Percentiles rank a stretch among this genome's conserved stretches.
Evolutionary conservation across 2,329 filamentous ascomycete species (phyloP).

Genomic region (Arthrobotrys pseudoclavata): DNA sequence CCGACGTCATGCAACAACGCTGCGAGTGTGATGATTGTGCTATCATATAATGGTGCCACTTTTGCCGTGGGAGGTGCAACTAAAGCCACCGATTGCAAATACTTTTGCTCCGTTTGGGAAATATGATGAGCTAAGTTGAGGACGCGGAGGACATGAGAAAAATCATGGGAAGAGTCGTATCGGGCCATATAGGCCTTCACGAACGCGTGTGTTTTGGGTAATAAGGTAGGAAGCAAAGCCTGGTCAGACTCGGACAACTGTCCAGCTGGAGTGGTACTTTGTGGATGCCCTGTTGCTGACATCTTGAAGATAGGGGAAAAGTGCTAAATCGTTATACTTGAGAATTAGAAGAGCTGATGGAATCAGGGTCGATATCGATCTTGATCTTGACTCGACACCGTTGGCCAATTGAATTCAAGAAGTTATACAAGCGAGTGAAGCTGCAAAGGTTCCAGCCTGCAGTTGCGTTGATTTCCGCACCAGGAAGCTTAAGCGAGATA

Average conservation of each 20-base stretch:
- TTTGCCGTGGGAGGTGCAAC: constrained; percentile 61
- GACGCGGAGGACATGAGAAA: constrained; percentile 84
- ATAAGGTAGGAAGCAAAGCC: constrained; percentile 68
- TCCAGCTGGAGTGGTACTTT: neutral
- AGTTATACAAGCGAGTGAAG: neutral
- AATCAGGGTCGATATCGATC: neutral
- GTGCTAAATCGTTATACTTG: neutral
- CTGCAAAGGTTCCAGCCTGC: neutral
- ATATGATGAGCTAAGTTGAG: constrained; percentile 79
- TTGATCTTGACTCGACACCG: neutral
- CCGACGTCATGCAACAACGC: constrained; percentile 90
- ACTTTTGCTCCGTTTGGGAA: constrained; percentile 66
- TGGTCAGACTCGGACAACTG: constrained; percentile 60
- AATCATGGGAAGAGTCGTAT: constrained; percentile 90
- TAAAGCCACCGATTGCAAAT: constrained; percentile 20
- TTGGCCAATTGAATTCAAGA: neutral
- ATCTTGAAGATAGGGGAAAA: constrained; percentile 12
- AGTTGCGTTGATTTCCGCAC: neutral
- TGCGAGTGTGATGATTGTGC: constrained; percentile 74
- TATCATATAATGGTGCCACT: constrained; percentile 67
- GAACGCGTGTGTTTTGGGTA: constrained; percentile 73
- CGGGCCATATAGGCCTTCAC: constrained; percentile 79
- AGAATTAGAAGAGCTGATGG: neutral
- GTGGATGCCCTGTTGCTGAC: constrained; percentile 17
- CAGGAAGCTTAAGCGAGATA: neutral